Evolutionary conservation across 768 basidiomycete species (phyloP).

Genomic region (Rhizopogon rudus): DNA sequence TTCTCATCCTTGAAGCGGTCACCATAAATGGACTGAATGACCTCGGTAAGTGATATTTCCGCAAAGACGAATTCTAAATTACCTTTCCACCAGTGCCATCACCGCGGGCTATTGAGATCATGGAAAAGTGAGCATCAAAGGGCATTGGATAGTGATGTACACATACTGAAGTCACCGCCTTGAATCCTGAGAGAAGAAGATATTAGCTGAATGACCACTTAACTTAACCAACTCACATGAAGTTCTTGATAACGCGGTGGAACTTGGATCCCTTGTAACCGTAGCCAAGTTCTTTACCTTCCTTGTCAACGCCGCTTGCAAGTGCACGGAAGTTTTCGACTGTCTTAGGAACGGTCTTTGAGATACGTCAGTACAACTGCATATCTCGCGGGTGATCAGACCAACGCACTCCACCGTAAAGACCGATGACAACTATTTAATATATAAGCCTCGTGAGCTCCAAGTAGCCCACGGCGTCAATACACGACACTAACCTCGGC

Average conservation of each 20-base stretch:
- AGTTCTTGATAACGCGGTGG: conserved; percentile 93
- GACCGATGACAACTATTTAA: conserved; percentile 69
- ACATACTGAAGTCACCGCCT: conserved; percentile 96
- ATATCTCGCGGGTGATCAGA: not conserved
- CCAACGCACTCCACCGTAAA: conserved; percentile 76
- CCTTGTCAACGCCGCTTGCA: conserved; percentile 74
- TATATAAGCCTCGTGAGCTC: conserved; percentile 5
- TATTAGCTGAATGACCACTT: not conserved
- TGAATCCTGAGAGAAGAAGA: conserved; percentile 63
- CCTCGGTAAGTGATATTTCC: conserved; percentile 1
- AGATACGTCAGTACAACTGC: not conserved
- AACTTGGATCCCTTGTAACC: conserved; percentile 96
- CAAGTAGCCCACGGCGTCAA: not conserved
- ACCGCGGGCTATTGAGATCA: conserved; percentile 53
- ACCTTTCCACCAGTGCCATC: conserved; percentile 91
- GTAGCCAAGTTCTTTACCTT: conserved; percentile 60
- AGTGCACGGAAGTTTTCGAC: conserved; percentile 97
- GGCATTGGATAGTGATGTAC: conserved; percentile 6
- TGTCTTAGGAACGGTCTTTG: conserved; percentile 90
- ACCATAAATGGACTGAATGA: conserved; percentile 78
- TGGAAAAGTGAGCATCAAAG: conserved; percentile 11
- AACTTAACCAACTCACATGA: conserved; percentile 55
- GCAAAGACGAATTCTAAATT: conserved; percentile 20
- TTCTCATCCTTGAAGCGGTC: conserved; percentile 93
- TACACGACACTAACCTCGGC: conserved; percentile 54